These are phyloP conservation scores for Heimioporus sp. DNA, from an alignment of 768 basidiomycete species.

Conservation along the genomic window DNA sequence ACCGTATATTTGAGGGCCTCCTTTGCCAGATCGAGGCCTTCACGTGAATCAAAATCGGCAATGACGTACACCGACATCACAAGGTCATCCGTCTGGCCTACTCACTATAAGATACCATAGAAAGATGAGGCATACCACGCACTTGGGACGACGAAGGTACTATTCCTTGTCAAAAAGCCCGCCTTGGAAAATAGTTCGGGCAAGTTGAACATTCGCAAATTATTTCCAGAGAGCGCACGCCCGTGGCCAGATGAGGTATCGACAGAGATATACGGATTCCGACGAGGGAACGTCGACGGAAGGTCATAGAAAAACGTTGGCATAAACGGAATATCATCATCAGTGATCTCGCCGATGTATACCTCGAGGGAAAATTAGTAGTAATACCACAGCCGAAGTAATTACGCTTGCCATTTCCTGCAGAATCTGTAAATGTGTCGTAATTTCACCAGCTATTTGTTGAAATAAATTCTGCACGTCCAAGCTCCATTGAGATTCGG, in stretches of 20 bases:
- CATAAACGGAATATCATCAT: conserved; percentile 49
- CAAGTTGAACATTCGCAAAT: conserved; percentile 24
- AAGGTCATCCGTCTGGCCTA: conserved; percentile 16
- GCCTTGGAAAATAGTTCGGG: conserved; percentile 31
- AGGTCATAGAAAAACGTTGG: conserved; percentile 88
- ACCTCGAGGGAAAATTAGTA: conserved; percentile 38
- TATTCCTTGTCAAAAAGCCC: conserved; percentile 39
- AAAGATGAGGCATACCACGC: conserved; percentile 16
- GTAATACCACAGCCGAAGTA: neutral
- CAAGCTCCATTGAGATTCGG: neutral
- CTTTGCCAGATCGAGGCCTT: conserved; percentile 56
- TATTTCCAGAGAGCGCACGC: conserved; percentile 4
- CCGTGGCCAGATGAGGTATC: conserved; percentile 34
- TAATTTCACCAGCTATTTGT: conserved; percentile 43
- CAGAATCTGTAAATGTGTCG: conserved; percentile 59
- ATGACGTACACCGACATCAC: conserved; percentile 62
- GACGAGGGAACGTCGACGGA: conserved; percentile 61
- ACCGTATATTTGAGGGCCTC: conserved; percentile 70
- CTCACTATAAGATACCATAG: conserved; percentile 5
- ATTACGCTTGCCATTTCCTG: conserved; percentile 62
- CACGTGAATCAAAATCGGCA: conserved; percentile 70
- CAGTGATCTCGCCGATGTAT: conserved; percentile 54
- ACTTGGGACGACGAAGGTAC: conserved; percentile 68
- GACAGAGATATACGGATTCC: conserved; percentile 79
- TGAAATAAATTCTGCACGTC: conserved; percentile 22